phyloP scores from a whole-genome alignment of 1,284 basidiomycete species.

The Tranzscheliella williamsii region DNA sequence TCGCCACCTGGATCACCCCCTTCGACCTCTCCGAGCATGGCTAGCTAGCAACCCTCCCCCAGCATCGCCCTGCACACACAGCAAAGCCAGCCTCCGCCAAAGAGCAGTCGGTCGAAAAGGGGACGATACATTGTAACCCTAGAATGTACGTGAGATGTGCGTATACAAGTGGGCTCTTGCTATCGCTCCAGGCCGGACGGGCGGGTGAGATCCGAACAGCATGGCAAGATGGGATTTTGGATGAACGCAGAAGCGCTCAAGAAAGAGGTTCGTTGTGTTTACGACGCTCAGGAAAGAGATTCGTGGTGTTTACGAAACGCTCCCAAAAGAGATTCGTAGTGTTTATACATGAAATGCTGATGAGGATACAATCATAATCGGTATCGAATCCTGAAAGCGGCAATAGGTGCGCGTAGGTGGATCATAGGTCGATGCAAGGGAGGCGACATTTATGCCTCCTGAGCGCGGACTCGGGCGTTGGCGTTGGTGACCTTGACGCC shows the following conservation, averaged over 20 bases:
- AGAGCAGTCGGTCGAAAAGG: background rate
- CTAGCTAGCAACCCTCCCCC: conserved; percentile 14
- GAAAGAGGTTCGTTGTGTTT: background rate
- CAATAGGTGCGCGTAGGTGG: conserved; percentile 4
- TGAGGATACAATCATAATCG: no score
- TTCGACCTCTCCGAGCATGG: conserved; percentile 36
- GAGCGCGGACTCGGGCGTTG: conserved; percentile 90
- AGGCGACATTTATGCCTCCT: conserved; percentile 70
- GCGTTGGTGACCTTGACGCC: conserved; percentile 82
- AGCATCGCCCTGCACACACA: no score
- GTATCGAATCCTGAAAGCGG: background rate
- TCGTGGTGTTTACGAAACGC: background rate
- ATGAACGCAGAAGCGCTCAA: background rate
- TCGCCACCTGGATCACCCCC: conserved; percentile 47
- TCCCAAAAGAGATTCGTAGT: background rate
- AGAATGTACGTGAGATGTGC: background rate
- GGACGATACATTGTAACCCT: background rate
- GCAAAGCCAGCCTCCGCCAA: no score
- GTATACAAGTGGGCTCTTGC: background rate
- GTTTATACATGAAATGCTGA: background rate
- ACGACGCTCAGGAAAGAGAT: background rate
- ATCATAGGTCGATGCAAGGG: background rate
- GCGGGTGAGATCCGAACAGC: background rate
- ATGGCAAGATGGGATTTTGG: background rate
- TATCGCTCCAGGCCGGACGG: background rate